Evolutionary conservation across 2,329 filamentous ascomycete genomes (phyloP).

Genomic region (Epichloe brachyelytri): DNA sequence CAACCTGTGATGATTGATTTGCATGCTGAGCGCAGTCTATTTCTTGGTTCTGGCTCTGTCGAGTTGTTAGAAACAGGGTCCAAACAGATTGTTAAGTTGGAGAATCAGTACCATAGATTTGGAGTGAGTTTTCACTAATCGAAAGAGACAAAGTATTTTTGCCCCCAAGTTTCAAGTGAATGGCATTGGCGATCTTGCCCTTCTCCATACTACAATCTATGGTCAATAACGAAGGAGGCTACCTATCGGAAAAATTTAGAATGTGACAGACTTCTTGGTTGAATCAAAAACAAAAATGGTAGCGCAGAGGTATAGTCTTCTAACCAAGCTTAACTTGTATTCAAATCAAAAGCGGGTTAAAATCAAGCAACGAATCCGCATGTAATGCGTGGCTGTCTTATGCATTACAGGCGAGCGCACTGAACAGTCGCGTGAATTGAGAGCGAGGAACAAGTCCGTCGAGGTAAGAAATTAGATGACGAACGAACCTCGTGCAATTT

Average conservation of each 20-base stretch:
- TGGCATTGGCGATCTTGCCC: constrained; percentile 9
- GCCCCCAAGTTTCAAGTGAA: constrained; percentile 18
- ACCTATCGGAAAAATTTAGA: neutral
- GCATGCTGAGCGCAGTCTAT: constrained; percentile 5
- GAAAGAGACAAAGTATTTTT: constrained; percentile 17
- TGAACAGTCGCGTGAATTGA: too few relatives aligned
- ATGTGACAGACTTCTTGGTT: neutral
- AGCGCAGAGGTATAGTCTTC: neutral
- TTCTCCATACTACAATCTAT: constrained; percentile 9
- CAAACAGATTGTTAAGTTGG: neutral
- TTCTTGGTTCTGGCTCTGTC: constrained; percentile 3
- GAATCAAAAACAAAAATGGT: neutral
- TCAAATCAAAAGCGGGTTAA: too few relatives aligned
- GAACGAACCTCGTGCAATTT: neutral
- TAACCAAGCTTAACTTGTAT: too few relatives aligned
- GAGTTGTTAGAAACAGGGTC: neutral
- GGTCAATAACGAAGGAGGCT: neutral
- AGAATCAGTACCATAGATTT: constrained; percentile 20
- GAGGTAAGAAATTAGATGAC: too few relatives aligned
- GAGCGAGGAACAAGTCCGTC: too few relatives aligned
- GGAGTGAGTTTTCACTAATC: constrained; percentile 18
- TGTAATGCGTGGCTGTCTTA: too few relatives aligned
- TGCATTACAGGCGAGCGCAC: too few relatives aligned
- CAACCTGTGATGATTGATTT: constrained; percentile 5
- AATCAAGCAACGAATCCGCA: too few relatives aligned